Evolutionary conservation across 345 rosid genomes (phyloP).

Genomic region (Aurinia saxatilis): DNA sequence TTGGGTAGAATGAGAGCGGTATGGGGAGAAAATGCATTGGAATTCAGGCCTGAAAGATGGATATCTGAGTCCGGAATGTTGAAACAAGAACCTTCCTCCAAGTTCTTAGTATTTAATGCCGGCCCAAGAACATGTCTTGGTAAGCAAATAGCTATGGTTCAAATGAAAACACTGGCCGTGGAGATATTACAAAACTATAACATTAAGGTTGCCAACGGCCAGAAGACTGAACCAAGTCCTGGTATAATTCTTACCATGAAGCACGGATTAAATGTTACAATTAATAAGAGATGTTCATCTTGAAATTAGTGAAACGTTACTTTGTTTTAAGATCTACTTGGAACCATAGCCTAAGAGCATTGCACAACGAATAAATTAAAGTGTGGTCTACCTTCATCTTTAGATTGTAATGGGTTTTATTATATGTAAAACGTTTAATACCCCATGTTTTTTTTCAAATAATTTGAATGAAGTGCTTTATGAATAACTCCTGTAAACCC

Average conservation of each 20-base stretch:
- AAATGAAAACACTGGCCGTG: not conserved
- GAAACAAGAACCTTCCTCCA: not conserved
- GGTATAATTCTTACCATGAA: not conserved
- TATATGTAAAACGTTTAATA: too few relatives aligned
- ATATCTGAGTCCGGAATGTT: not conserved
- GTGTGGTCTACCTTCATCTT: too few relatives aligned
- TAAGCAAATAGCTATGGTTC: not conserved
- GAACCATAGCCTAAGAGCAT: too few relatives aligned
- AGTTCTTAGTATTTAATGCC: not conserved
- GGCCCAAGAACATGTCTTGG: not conserved
- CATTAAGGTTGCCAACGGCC: not conserved
- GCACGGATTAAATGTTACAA: not conserved
- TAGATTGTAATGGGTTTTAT: too few relatives aligned
- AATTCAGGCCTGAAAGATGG: constrained; percentile 5
- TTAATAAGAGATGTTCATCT: not conserved
- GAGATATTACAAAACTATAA: not conserved
- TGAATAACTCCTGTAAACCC: too few relatives aligned
- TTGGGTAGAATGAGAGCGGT: not conserved
- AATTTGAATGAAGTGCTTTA: too few relatives aligned
- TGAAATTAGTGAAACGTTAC: not conserved
- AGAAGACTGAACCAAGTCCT: not conserved
- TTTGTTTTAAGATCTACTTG: too few relatives aligned
- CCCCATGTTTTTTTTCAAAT: too few relatives aligned
- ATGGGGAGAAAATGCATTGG: not conserved
- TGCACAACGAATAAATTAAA: too few relatives aligned